Evolutionary conservation across 2,329 filamentous ascomycete genomes (phyloP).

Genomic region (Stagonosporopsis cucurbitacearum): DNA sequence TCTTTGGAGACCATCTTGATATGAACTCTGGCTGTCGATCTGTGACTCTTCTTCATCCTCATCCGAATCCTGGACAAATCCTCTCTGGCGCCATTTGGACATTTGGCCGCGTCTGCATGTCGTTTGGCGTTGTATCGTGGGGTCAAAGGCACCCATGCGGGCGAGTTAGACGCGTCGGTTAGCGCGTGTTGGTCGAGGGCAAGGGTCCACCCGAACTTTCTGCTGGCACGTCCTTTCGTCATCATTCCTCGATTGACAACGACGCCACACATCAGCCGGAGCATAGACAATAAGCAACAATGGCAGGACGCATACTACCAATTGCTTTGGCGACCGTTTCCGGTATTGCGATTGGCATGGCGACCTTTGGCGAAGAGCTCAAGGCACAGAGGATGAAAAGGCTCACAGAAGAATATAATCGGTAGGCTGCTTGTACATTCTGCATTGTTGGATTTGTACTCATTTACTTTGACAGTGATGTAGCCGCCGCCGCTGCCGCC

Average conservation of each 20-base stretch:
- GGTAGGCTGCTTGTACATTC: conserved; percentile 24
- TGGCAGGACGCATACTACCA: conserved; percentile 46
- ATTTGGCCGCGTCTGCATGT: conserved; percentile 51
- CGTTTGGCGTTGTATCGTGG: conserved; percentile 30
- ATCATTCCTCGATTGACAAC: conserved; percentile 15
- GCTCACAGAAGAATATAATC: conserved; percentile 43
- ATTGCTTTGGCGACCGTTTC: conserved; percentile 39
- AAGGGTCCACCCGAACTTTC: conserved; percentile 23
- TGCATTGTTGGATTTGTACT: conserved; percentile 15
- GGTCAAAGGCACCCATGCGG: conserved; percentile 26
- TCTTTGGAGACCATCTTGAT: conserved; percentile 21
- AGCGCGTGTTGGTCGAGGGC: conserved; percentile 28
- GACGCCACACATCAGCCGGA: neutral
- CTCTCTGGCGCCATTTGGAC: conserved; percentile 58
- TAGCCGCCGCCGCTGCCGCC: conserved; percentile 30
- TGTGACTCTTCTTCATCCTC: conserved; percentile 52
- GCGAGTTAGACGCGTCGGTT: conserved; percentile 17
- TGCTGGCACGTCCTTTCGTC: conserved; percentile 24
- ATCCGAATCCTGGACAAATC: conserved; percentile 60
- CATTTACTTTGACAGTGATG: conserved; percentile 26
- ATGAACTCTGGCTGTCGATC: conserved; percentile 33
- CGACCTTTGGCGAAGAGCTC: conserved; percentile 45
- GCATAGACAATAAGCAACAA: conserved; percentile 9
- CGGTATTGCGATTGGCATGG: conserved; percentile 43
- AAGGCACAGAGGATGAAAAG: conserved; percentile 41